phyloP scores from a whole-genome alignment of 805 yeast species.

The Metschnikowia rubicola region DNA sequence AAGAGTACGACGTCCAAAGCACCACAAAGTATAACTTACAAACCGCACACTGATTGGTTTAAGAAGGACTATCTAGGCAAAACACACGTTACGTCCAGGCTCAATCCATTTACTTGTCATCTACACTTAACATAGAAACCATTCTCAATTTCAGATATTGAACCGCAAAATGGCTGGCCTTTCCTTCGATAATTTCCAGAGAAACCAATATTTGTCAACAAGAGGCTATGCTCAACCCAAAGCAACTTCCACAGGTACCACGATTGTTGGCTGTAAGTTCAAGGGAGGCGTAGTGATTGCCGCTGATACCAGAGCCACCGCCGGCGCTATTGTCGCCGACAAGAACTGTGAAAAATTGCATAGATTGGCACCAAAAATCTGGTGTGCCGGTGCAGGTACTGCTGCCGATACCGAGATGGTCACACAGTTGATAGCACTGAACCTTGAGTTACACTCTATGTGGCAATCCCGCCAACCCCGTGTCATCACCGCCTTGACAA shows the following conservation, averaged over 20 bases:
- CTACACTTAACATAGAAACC: too few species aligned
- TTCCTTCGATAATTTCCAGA: constrained; percentile 88
- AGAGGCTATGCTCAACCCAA: constrained; percentile 76
- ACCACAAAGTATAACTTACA: too few species aligned
- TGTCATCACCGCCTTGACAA: constrained; percentile 87
- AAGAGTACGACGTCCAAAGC: too few species aligned
- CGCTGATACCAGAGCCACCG: constrained; percentile 97
- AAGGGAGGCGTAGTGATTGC: constrained; percentile 95
- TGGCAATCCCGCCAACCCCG: constrained; percentile 84
- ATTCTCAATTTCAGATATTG: neutral
- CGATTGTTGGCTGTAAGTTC: constrained; percentile 94
- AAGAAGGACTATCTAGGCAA: too few species aligned
- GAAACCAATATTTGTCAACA: constrained; percentile 72
- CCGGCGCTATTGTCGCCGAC: constrained; percentile 95
- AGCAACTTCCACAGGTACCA: constrained; percentile 98
- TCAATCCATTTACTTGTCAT: too few species aligned
- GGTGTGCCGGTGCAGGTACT: constrained; percentile 99
- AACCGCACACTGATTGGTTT: too few species aligned
- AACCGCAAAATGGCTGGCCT: constrained; percentile 72
- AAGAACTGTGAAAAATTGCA: constrained; percentile 96
- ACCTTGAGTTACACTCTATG: constrained; percentile 84
- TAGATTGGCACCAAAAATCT: constrained; percentile 81
- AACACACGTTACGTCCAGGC: too few species aligned
- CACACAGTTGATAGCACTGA: constrained; percentile 86
- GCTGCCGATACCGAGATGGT: constrained; percentile 99